These are phyloP conservation scores for Hypoxylon sp. DNA, from an alignment of 2,329 filamentous ascomycete species.

Conservation along the genomic window DNA sequence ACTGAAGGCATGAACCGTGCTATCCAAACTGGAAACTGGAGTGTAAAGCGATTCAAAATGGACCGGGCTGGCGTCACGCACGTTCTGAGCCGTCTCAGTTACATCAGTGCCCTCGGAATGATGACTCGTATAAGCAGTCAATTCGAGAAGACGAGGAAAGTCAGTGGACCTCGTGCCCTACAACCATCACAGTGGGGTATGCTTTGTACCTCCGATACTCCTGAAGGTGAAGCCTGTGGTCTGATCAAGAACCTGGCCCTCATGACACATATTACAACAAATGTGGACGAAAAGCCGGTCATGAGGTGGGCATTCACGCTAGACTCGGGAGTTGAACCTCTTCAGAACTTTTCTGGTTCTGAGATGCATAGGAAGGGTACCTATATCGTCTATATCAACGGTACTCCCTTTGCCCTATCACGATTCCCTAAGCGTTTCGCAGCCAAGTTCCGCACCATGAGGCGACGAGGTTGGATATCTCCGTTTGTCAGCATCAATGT, in stretches of 20 bases:
- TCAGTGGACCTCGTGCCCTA: constrained; percentile 93
- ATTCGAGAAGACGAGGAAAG: constrained; percentile 98
- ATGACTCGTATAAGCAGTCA: constrained; percentile 99
- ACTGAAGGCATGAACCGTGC: constrained; percentile 94
- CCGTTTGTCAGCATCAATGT: constrained; percentile 98
- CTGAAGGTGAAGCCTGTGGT: constrained; percentile 98
- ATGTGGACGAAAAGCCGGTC: constrained; percentile 93
- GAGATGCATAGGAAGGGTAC: constrained; percentile 88
- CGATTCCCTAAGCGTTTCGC: constrained; percentile 89
- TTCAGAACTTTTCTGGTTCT: constrained; percentile 79
- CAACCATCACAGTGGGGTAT: constrained; percentile 99
- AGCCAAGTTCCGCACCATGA: constrained; percentile 85
- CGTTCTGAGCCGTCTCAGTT: constrained; percentile 93
- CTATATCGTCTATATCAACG: constrained; percentile 95
- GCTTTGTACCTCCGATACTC: constrained; percentile 96
- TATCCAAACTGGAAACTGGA: constrained; percentile 99
- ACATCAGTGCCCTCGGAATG: constrained; percentile 97
- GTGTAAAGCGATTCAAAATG: constrained; percentile 98
- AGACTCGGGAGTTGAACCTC: constrained; percentile 84
- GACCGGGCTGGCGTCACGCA: constrained; percentile 97
- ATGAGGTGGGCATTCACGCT: constrained; percentile 88
- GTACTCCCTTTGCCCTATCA: constrained; percentile 91
- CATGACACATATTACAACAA: constrained; percentile 99
- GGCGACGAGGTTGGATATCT: constrained; percentile 91
- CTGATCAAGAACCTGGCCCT: constrained; percentile 97